These are phyloP conservation scores for Cladorrhinum sp. DNA, from an alignment of 2,329 filamentous ascomycete species.

Conservation along the genomic window DNA sequence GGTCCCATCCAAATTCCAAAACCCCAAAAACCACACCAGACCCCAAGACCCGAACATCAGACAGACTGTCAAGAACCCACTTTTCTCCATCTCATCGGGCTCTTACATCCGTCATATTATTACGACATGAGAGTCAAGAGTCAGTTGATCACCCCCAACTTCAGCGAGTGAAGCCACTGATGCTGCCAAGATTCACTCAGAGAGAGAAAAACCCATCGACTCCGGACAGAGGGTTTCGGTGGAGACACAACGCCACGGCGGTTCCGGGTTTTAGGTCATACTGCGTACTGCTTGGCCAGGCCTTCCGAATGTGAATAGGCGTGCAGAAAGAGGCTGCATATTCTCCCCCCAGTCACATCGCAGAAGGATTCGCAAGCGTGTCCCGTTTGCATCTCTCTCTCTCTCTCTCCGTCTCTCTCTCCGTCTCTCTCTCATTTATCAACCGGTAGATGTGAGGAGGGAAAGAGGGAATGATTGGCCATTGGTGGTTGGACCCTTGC, in stretches of 20 bases:
- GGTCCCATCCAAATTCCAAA: conserved; percentile 2
- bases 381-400: neutral
- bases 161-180: neutral
- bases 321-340: neutral
- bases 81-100: neutral
- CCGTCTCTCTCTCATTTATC: no score
- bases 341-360: neutral
- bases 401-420: no score
- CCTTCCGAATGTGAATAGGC: neutral
- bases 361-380: neutral
- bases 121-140: neutral
- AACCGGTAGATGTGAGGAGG: neutral
- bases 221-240: neutral
- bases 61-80: neutral
- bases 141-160: neutral
- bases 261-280: neutral
- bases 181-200: neutral
- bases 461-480: neutral
- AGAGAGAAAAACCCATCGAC: neutral
- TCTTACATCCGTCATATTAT: neutral
- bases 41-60: conserved; percentile 7
- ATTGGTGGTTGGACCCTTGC: neutral
- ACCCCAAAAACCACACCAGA: neutral
- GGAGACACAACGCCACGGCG: neutral
- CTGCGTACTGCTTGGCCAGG: neutral